phyloP scores from a whole-genome alignment of 305 asterid genomes.

The Stenogyne calaminthoides region DNA sequence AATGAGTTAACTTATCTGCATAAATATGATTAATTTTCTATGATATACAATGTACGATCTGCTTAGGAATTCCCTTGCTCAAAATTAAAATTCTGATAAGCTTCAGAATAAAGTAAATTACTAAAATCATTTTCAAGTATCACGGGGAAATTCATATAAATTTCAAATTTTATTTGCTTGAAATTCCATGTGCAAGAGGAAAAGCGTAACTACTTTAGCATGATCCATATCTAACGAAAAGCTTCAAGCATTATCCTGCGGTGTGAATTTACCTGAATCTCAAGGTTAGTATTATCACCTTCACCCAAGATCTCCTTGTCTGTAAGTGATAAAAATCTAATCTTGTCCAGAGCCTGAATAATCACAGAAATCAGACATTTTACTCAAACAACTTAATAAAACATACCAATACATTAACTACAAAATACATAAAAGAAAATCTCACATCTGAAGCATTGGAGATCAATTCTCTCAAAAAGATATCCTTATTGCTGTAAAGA shows the following conservation, averaged over 20 bases:
- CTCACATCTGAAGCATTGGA: conserved; percentile 98
- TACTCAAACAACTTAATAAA: background rate
- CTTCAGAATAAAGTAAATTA: background rate
- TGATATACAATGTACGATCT: background rate
- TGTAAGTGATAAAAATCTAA: conserved; percentile 39
- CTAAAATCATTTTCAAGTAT: background rate
- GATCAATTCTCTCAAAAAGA: conserved; percentile 93
- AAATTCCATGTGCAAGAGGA: background rate
- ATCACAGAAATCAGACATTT: conserved; percentile 7
- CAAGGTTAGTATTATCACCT: conserved; percentile 82
- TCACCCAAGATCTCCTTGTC: conserved; percentile 94
- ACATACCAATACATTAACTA: background rate
- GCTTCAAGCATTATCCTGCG: background rate
- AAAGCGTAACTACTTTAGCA: background rate
- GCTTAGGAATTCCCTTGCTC: background rate
- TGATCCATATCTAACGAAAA: background rate
- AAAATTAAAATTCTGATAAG: background rate
- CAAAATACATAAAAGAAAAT: background rate
- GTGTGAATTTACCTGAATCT: conserved; percentile 65
- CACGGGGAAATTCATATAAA: background rate
- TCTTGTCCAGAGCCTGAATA: conserved; percentile 87
- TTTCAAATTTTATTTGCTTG: background rate
- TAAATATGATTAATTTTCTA: background rate
- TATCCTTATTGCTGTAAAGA: conserved; percentile 92
- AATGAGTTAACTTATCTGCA: conserved; percentile 5